These are phyloP conservation scores for Penicillium malachiteum DNA, from an alignment of 495 filamentous ascomycete species.

Conservation along the genomic window DNA sequence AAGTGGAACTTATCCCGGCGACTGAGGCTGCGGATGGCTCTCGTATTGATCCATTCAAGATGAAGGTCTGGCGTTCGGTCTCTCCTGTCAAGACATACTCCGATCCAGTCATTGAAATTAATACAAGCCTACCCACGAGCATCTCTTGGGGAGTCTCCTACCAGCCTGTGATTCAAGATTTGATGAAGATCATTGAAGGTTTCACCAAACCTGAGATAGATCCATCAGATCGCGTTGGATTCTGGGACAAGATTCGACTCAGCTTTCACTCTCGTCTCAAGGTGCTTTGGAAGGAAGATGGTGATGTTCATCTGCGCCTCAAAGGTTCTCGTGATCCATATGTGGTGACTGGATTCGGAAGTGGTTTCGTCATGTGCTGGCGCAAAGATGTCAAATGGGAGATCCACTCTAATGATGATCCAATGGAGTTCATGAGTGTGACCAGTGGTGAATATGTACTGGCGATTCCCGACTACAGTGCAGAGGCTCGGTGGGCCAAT, in stretches of 20 bases:
- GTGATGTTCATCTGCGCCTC: constrained; percentile 90
- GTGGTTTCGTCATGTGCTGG: constrained; percentile 97
- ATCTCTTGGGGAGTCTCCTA: constrained; percentile 98
- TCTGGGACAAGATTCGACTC: constrained; percentile 98
- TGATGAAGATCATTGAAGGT: constrained; percentile 99
- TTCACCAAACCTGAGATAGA: constrained; percentile 96
- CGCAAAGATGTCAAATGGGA: constrained; percentile 86
- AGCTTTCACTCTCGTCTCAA: constrained; percentile 91
- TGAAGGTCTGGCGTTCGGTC: constrained; percentile 88
- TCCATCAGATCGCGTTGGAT: constrained; percentile 88
- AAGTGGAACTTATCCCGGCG: constrained; percentile 82
- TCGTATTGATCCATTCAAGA: constrained; percentile 56
- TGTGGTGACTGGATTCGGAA: constrained; percentile 84
- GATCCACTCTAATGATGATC: constrained; percentile 77
- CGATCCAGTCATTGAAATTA: constrained; percentile 85
- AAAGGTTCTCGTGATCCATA: constrained; percentile 95
- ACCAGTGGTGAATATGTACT: constrained; percentile 92
- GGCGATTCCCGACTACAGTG: constrained; percentile 89
- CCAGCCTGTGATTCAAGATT: constrained; percentile 97
- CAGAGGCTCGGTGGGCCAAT: constrained; percentile 71
- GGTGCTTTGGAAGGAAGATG: constrained; percentile 89
- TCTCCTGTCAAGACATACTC: constrained; percentile 97
- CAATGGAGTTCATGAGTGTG: constrained; percentile 90
- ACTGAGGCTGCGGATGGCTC: constrained; percentile 47
- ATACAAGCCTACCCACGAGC: constrained; percentile 84